Base-by-base conservation (phyloP, 164 flowering plant species). In the Annona squamosa region DNA sequence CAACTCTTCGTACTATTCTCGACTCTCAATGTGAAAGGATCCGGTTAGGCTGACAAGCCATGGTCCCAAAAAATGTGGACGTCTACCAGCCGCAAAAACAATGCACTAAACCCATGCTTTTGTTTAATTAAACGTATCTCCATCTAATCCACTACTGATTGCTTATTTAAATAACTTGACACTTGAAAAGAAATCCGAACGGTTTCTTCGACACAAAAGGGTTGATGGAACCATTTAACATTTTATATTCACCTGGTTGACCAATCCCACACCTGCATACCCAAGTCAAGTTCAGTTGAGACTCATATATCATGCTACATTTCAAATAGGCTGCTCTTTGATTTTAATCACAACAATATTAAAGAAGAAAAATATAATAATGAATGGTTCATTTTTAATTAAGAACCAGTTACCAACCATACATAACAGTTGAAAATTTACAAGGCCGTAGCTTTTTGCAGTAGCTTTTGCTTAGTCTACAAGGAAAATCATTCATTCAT, bases 241-340 rank as follows among this genome's bases (percentile, higher is more conserved):
- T 71, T 57, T 71, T 57, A 41, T 57, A 59, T 59, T 17, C 26
- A 2, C 17, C 41, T 3, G 59, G 73, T 71, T 71, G 73, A 71
- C 73, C 65, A 43, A 57, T 19, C 65, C 37, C 48, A 2, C 2
- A 44, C 26, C 65, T 18, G 12, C 44, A 17, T 63, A 42, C 16
- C 26, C 37, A 59, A 68, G 65, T 71, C 73, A 71, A 71, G 63
- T 71, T 71, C 65, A 59, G 48, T 59, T 17, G 57, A 44, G 73
- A 71, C 73, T 16, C 73, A 71, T 41, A 42, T 57, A 57, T 37
- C 45, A 19, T 41, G 45, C 5, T 3, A 48, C 63, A 70, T 46
- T 68, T 7, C 7, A 6, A 41, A 69, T n/a, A 43, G 71, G 43
- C 19, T 26, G 45, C 26, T 61, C 42, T 26, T 69, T 69, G 71